Evolutionary conservation across 1,284 basidiomycete genomes (phyloP).

Genomic region (Inonotus hispidus): DNA sequence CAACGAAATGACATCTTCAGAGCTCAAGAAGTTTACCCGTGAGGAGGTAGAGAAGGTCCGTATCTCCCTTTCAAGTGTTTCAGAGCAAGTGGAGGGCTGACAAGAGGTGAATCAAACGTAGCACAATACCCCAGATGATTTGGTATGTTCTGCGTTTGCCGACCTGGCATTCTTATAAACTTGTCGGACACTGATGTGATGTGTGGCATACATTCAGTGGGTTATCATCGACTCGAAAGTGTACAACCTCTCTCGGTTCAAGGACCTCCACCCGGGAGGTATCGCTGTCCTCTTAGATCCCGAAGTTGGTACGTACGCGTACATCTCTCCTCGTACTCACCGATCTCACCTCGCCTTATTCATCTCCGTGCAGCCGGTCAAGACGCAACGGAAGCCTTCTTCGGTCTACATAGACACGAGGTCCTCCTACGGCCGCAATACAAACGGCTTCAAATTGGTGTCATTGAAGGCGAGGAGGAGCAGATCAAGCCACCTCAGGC

Average conservation of each 20-base stretch:
- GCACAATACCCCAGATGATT: constrained; percentile 61
- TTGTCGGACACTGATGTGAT: constrained; percentile 3
- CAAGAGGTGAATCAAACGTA: constrained; percentile 22
- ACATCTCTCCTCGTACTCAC: background rate
- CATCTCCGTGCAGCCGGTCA: constrained; percentile 51
- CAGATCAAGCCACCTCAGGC: constrained; percentile 46
- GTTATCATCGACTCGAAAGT: constrained; percentile 80
- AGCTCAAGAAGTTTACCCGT: constrained; percentile 17
- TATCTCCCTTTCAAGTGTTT: background rate
- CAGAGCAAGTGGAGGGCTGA: background rate
- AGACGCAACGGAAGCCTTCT: constrained; percentile 85
- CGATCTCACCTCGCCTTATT: background rate
- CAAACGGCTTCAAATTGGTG: constrained; percentile 62
- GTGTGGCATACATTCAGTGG: constrained; percentile 47
- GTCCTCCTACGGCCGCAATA: constrained; percentile 74
- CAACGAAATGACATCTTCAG: constrained; percentile 8
- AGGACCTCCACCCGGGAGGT: constrained; percentile 79
- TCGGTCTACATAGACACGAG: constrained; percentile 76
- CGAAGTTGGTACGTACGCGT: constrained; percentile 58
- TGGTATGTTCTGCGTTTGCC: constrained; percentile 34
- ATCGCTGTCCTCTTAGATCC: constrained; percentile 64
- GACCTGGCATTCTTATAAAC: constrained; percentile 15
- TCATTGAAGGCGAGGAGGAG: constrained; percentile 59
- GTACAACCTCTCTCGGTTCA: constrained; percentile 77
- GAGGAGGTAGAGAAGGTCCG: constrained; percentile 20